Evolutionary conservation across 2,329 filamentous ascomycete genomes (phyloP).

Genomic region (Hymenoscyphus repandus): DNA sequence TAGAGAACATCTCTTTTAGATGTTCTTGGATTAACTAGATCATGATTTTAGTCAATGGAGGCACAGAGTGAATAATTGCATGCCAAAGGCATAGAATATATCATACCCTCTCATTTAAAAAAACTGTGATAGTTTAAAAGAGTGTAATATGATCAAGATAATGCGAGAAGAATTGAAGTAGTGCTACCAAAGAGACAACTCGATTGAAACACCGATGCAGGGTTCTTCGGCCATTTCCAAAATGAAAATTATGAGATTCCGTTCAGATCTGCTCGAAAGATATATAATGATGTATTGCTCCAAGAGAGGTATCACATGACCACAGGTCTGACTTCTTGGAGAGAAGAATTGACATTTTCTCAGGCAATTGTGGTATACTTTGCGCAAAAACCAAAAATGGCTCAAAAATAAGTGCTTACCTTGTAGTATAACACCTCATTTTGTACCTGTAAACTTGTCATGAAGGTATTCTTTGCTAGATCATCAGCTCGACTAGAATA

Average conservation of each 20-base stretch:
- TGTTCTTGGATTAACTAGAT: constrained; percentile 66
- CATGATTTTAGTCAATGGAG: background rate
- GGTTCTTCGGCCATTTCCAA: too few species aligned
- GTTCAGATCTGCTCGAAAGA: too few species aligned
- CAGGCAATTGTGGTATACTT: too few species aligned
- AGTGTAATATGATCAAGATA: too few species aligned
- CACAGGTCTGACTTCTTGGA: background rate
- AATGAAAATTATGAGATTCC: too few species aligned
- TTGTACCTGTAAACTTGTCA: constrained; percentile 80
- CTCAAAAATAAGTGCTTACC: constrained; percentile 37
- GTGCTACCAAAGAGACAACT: background rate
- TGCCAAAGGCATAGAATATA: background rate
- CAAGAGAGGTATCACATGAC: background rate
- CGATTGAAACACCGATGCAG: background rate
- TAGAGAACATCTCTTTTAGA: constrained; percentile 78
- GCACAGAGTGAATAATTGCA: background rate
- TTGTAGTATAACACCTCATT: constrained; percentile 79
- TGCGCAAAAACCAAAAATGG: background rate
- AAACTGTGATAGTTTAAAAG: too few species aligned
- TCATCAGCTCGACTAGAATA: constrained; percentile 59
- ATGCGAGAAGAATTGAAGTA: background rate
- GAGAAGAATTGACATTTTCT: too few species aligned
- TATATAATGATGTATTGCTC: too few species aligned
- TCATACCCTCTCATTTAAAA: too few species aligned
- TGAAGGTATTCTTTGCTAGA: constrained; percentile 80